phyloP scores from a whole-genome alignment of 805 yeast genomes.

The Maudiozyma serrabonitensis region DNA sequence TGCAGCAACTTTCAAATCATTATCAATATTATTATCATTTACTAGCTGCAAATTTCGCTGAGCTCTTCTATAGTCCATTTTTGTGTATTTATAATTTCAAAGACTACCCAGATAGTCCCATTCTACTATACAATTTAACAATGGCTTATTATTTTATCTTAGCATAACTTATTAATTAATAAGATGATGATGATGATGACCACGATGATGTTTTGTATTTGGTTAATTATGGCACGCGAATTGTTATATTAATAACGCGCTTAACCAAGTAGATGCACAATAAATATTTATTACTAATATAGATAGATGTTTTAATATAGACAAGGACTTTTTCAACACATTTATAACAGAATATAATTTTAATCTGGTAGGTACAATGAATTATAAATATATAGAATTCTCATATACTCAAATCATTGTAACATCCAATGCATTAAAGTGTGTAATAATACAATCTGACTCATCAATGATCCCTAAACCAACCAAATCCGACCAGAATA shows the following conservation, averaged over 20 bases:
- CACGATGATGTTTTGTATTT: too few relatives aligned
- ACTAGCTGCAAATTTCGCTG: slow-evolving; percentile 18
- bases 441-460: slow-evolving; percentile 8
- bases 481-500: slow-evolving; percentile 67
- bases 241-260: not conserved
- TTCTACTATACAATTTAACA: too few relatives aligned
- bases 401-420: not conserved
- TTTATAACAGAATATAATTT: not conserved
- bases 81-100: too few relatives aligned
- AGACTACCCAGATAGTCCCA: too few relatives aligned
- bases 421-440: slow-evolving; percentile 2
- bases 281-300: not conserved
- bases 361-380: too few relatives aligned
- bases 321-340: not conserved
- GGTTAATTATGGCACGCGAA: too few relatives aligned
- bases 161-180: not conserved
- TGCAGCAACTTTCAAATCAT: not conserved
- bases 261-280: not conserved
- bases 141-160: too few relatives aligned
- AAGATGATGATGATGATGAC: too few relatives aligned
- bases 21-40: slow-evolving; percentile 5
- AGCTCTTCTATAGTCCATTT: slow-evolving; percentile 22
- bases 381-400: not conserved
- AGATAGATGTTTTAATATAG: not conserved
- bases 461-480: slow-evolving; percentile 44